These are phyloP conservation scores for Ogataea nonfermentans DNA, from an alignment of 805 yeast genomes.

Conservation along the genomic window DNA sequence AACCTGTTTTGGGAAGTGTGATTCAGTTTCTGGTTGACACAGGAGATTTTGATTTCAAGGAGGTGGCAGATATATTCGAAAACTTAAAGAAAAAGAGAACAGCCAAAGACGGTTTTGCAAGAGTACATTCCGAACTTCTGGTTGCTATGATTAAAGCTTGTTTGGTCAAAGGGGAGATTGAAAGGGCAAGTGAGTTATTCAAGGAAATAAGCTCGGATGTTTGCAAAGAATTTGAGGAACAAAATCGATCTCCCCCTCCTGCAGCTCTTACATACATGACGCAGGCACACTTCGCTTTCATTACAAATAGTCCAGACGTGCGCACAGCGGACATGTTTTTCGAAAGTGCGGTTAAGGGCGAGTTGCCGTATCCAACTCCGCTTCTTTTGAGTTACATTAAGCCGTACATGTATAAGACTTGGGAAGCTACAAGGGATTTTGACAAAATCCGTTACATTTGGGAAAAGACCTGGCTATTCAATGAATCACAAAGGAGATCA, in stretches of 20 bases:
- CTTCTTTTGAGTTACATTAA: conserved; percentile 72
- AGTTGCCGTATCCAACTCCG: conserved; percentile 68
- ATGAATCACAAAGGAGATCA: conserved; percentile 45
- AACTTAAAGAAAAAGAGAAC: conserved; percentile 31
- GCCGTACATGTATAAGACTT: conserved; percentile 59
- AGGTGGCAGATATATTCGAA: conserved; percentile 54
- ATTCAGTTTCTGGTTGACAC: conserved; percentile 64
- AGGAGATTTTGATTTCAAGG: conserved; percentile 57
- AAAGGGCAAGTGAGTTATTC: conserved; percentile 61
- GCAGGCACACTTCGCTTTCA: conserved; percentile 73
- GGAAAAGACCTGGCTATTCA: conserved; percentile 56
- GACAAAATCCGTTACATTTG: conserved; percentile 58
- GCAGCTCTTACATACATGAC: conserved; percentile 51
- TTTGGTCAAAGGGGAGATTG: conserved; percentile 57
- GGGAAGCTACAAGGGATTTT: conserved; percentile 53
- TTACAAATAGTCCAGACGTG: conserved; percentile 72
- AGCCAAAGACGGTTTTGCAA: conserved; percentile 7
- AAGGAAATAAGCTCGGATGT: conserved; percentile 54
- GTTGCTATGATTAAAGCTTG: conserved; percentile 75
- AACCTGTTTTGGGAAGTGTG: conserved; percentile 64
- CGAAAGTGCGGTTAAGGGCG: conserved; percentile 62
- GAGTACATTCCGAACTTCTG: conserved; percentile 45
- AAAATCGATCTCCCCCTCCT: conserved; percentile 24
- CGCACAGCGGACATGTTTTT: conserved; percentile 71
- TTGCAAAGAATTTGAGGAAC: conserved; percentile 31